Conservation (phyloP, 164 flowering plant genomes). For the Berberis vulgaris region DNA sequence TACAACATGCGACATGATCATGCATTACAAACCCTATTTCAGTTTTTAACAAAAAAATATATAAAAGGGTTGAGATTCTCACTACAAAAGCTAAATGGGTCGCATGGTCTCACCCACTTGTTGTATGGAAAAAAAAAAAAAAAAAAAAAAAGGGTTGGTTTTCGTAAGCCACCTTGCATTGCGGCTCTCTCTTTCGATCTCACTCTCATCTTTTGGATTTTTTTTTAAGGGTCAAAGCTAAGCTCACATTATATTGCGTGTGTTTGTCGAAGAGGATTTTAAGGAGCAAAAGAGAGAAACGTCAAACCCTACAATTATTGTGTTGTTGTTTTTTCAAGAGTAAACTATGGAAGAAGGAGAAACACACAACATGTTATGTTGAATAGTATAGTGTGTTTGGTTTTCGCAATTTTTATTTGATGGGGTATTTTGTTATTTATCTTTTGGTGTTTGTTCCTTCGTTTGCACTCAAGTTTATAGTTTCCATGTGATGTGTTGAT, state of each 20-base stretch:
- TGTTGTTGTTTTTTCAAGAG: conserved; percentile 7
- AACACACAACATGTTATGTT: too few species aligned
- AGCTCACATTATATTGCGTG: conserved; percentile 67
- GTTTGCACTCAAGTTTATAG: too few species aligned
- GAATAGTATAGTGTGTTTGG: too few species aligned
- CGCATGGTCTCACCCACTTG: conserved; percentile 2
- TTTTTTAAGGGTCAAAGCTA: conserved; percentile 33
- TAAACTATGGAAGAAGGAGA: not conserved
- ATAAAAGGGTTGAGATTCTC: not conserved
- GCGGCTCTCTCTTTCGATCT: conserved; percentile 20
- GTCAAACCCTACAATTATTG: conserved; percentile 58
- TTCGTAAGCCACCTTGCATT: conserved; percentile 6
- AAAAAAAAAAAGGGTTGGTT: conserved; percentile 1
- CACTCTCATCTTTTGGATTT: conserved; percentile 1
- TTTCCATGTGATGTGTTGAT: too few species aligned
- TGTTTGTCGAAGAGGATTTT: conserved; percentile 34
- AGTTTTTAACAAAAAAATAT: not conserved
- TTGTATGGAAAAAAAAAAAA: not conserved
- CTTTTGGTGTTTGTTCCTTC: too few species aligned
- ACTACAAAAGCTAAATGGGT: not conserved
- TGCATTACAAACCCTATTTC: not conserved
- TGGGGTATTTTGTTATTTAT: too few species aligned
- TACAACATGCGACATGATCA: too few species aligned
- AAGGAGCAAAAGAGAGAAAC: conserved; percentile 36
- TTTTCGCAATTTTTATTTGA: too few species aligned